Evolutionary conservation across 2,329 filamentous ascomycete genomes (phyloP).

Genomic region (Neopestalotiopsis sp.): DNA sequence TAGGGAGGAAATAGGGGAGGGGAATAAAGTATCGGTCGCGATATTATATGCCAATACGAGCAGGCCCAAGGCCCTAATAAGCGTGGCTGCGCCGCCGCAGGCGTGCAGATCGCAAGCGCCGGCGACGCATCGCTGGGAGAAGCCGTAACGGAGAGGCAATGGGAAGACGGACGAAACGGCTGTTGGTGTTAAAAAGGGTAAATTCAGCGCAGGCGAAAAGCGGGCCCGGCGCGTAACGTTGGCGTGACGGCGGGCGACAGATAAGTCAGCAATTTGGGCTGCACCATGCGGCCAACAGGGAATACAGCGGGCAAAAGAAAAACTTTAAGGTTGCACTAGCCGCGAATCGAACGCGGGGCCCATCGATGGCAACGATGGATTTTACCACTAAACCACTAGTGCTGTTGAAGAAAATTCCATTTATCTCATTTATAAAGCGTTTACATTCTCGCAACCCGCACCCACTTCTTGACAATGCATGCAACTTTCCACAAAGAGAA

Average conservation of each 20-base stretch:
- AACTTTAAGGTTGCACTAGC: conserved; percentile 29
- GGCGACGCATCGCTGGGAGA: neutral
- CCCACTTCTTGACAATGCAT: too few species aligned
- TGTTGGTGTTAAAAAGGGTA: neutral
- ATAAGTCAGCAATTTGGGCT: conserved; percentile 6
- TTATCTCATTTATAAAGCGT: too few species aligned
- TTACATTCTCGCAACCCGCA: too few species aligned
- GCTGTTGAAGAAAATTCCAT: conserved; percentile 21
- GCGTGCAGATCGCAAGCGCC: neutral
- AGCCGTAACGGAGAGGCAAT: conserved; percentile 6
- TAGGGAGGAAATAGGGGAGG: neutral
- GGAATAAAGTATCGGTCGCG: neutral
- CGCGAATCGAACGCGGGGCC: conserved; percentile 54
- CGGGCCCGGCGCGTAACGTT: neutral
- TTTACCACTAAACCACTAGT: conserved; percentile 59
- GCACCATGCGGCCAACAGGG: neutral
- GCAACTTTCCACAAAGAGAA: too few species aligned
- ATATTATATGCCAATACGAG: neutral
- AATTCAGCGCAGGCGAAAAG: neutral
- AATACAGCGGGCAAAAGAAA: too few species aligned
- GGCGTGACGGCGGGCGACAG: neutral
- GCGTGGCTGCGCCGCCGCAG: neutral
- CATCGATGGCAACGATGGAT: conserved; percentile 60
- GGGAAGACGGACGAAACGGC: neutral
- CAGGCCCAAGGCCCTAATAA: neutral